Base-by-base conservation (phyloP, 371 early-diverging fungal genomes). In the Zopfochytrium polystomum region DNA sequence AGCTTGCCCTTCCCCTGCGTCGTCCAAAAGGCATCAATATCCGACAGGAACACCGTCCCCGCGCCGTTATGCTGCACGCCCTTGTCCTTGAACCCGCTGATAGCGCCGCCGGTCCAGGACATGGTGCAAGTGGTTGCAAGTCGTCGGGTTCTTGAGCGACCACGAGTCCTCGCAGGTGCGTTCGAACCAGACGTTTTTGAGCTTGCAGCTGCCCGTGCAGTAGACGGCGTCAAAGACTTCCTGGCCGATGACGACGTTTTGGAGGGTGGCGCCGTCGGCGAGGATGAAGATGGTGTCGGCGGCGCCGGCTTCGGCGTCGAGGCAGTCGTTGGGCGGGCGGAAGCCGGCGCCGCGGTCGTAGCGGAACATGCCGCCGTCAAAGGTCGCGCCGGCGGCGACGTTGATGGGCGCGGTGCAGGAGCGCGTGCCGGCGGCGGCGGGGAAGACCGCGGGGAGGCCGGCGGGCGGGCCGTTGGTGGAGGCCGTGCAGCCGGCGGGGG, bases 91-190 rank as follows among this genome's bases (percentile, higher is more conserved):
- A 49, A 32, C 2, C 27, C 55, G 38, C 18, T 38, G 38, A 38
- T 38, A 18, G 38, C 38, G 38, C 38, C 38, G 38, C 38, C 38
- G 11, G 38, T 38, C 38, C 38, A 38, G 11, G 38, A 11, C 38
- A 38, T 38, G 11, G 7, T 38, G 38, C 38, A 38, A 11, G 38
- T 38, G 11, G 38, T n/a, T 38, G 38, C 38, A 38, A 45, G 30
- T 48, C 20, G 33, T 27, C 35, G n/a, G 11, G 46, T 50, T 47
- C 58, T 63, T 63, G 62, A 66, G 27, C 20, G 67, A 58, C 50
- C 63, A 38, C 4, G 67, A 53, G 59, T 66, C 67, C 45, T 66
- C 67, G 59, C 67, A 66, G 45, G 55, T 55, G 26, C 62, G 57
- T 31, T 63, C 57, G 44, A 38, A 66, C 67, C 67, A 66, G 0